Conservation (phyloP, 169 alveolate species). For the Eimeria zaria region DNA sequence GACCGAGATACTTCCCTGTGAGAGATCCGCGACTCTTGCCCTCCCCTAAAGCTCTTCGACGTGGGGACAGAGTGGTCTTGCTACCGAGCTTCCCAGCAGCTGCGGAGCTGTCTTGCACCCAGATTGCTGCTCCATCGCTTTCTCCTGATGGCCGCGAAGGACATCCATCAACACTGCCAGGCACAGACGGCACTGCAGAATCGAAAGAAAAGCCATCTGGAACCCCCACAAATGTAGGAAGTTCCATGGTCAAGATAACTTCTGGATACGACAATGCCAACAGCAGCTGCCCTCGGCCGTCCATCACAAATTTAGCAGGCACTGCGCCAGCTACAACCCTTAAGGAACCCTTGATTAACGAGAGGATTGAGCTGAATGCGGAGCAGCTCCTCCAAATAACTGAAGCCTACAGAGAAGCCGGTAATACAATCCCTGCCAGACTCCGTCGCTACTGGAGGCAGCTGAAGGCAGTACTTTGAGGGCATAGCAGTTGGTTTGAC, state of each 20-base stretch:
- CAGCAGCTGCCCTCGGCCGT: neutral
- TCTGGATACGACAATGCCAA: neutral
- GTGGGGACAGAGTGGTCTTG: slow-evolving; percentile 69
- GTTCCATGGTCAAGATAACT: neutral
- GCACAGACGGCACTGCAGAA: neutral
- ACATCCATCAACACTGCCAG: neutral
- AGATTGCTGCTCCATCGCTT: neutral
- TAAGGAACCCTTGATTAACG: neutral
- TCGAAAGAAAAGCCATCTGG: neutral
- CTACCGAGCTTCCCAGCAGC: slow-evolving; percentile 21
- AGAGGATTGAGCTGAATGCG: neutral
- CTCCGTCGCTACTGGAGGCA: neutral
- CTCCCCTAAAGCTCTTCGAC: slow-evolving; percentile 56
- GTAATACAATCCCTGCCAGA: neutral
- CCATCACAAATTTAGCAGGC: neutral
- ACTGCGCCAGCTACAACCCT: neutral
- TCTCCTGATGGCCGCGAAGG: neutral
- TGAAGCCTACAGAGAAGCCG: slow-evolving; percentile 70
- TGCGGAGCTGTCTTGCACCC: neutral
- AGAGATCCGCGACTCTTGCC: slow-evolving; percentile 49
- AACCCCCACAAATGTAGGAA: neutral
- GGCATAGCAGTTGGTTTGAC: neutral
- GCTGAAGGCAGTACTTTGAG: neutral
- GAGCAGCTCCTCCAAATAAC: slow-evolving; percentile 50
- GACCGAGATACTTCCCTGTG: slow-evolving; percentile 75